Base-by-base conservation (phyloP, 1,284 basidiomycete species). In the Sanghuangporus weigelae region DNA sequence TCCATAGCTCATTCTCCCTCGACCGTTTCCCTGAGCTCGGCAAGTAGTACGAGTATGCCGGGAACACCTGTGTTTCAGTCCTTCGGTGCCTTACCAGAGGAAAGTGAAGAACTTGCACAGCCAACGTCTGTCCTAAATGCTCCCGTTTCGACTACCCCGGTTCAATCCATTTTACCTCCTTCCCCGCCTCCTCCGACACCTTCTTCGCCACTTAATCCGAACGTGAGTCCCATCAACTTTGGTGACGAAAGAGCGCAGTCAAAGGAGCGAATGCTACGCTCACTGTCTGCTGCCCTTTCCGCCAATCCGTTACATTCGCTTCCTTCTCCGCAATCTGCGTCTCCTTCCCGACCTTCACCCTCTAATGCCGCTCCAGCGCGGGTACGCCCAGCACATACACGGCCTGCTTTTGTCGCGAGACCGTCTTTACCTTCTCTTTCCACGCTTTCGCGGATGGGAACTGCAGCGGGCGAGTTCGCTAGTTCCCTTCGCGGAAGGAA, bases 311-410 rank as follows among this genome's bases (percentile, higher is more conserved):
- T 35, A 23, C 40, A 10, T 12, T 46, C 35, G 21, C 8, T 31
- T 3, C 31, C 42, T 19, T 38, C 57, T 21, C 55, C 57, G 7
- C 26, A 19, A 16, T 38, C 57, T n/a, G 42, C 60, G 42, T 21
- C 60, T 31, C 40, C 42, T n/a, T 23, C 53, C 14, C 10, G 26
- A 6, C n/a, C 44, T 14, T 46, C 44, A 14, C 23, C 56, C 7
- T 59, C 62, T 10, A 23, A 48, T 36, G 49, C 51, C 35, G 26
- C 51, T n/a, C 55, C 55, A n/a, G 8, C 62, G 11, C 57, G 62
- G 14, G 42, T 59, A 21, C 51, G 59, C n/a, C 63, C 63, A 10
- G 63, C 63, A 26, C 63, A 64, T 40, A 64, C 59, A 5, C 63
- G 63, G 3, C 63, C 63, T 11, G 63, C 63, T 16, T 64, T 64